These are phyloP conservation scores for Sarocladiaceae sp. DNA, from an alignment of 2,329 filamentous ascomycete species.

Conservation along the genomic window DNA sequence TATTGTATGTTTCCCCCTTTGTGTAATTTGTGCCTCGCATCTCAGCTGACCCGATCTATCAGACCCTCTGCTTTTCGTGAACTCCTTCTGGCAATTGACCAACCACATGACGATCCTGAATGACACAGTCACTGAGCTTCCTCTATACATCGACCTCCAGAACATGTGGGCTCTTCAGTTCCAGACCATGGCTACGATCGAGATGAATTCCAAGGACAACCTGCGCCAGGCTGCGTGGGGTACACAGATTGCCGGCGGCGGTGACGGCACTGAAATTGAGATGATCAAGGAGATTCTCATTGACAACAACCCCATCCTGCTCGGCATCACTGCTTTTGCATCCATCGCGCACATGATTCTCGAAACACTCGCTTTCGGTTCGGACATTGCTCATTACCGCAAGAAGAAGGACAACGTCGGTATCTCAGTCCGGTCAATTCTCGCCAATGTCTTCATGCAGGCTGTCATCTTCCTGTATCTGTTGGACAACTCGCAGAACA, in stretches of 20 bases:
- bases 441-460: constrained; percentile 98
- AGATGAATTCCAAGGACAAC: constrained; percentile 81
- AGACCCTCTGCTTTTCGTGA: constrained; percentile 81
- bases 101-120: constrained; percentile 90
- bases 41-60: not conserved
- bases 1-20: constrained; percentile 55
- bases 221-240: constrained; percentile 74
- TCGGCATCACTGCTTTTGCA: constrained; percentile 79
- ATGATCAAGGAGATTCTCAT: constrained; percentile 95
- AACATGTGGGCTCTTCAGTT: constrained; percentile 90
- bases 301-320: constrained; percentile 88
- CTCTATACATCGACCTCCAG: constrained; percentile 77
- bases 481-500: constrained; percentile 95
- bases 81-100: constrained; percentile 95
- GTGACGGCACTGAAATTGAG: constrained; percentile 91
- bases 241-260: constrained; percentile 65
- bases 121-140: constrained; percentile 76
- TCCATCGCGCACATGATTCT: constrained; percentile 91
- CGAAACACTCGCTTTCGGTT: constrained; percentile 94
- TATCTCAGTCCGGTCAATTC: constrained; percentile 90
- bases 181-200: constrained; percentile 75
- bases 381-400: constrained; percentile 94
- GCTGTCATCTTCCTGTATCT: constrained; percentile 92
- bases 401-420: constrained; percentile 99
- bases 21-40: too few relatives aligned